phyloP scores from a whole-genome alignment of 495 filamentous ascomycete species.

The Penicillium malachiteum region DNA sequence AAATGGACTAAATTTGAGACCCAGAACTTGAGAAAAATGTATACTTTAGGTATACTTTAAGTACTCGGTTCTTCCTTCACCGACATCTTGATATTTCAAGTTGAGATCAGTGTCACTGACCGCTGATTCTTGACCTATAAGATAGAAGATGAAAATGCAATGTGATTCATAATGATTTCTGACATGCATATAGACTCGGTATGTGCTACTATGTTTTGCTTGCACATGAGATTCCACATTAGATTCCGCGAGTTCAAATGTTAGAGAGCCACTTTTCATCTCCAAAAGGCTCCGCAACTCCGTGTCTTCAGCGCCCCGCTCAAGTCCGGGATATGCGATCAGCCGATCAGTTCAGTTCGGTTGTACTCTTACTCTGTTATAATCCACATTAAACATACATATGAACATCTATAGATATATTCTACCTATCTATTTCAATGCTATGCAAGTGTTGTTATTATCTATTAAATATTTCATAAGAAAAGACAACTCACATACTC shows the following conservation, averaged over 20 bases:
- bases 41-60: too few relatives aligned
- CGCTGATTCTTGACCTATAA: not conserved
- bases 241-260: too few relatives aligned
- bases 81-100: not conserved
- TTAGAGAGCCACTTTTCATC: not conserved
- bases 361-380: too few relatives aligned
- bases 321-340: too few relatives aligned
- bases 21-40: not conserved
- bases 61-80: too few relatives aligned
- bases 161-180: not conserved
- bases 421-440: too few relatives aligned
- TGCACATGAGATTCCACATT: too few relatives aligned
- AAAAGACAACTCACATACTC: too few relatives aligned
- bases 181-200: not conserved
- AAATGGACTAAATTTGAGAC: not conserved
- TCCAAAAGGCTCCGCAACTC: not conserved
- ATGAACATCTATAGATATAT: not conserved
- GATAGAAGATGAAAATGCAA: not conserved
- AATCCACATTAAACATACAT: not conserved
- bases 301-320: too few relatives aligned
- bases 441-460: too few relatives aligned
- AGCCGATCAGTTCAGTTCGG: not conserved
- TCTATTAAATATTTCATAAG: too few relatives aligned
- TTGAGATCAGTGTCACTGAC: not conserved
- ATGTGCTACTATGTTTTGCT: not conserved